phyloP scores from a whole-genome alignment of 2,329 filamentous ascomycete genomes.

The Cladosporium sphaerospermum region DNA sequence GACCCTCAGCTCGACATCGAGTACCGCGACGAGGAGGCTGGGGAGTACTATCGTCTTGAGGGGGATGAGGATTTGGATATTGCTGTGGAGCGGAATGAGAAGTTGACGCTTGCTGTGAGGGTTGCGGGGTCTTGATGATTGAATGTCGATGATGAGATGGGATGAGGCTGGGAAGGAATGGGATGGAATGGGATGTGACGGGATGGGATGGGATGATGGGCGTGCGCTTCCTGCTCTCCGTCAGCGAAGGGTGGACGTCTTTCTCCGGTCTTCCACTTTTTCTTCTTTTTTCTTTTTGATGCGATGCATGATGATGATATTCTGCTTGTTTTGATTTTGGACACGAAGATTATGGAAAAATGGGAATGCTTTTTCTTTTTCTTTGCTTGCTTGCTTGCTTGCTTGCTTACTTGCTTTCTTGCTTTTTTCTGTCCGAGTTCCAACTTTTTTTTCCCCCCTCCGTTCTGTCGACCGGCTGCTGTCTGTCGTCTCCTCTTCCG shows the following conservation, averaged over 20 bases:
- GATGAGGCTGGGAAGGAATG: too few species aligned
- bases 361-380: neutral
- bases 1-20: slow-evolving; percentile 69
- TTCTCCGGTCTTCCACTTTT: neutral
- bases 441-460: too few species aligned
- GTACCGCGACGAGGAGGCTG: slow-evolving; percentile 78
- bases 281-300: neutral
- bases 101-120: slow-evolving; percentile 61
- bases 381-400: neutral
- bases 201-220: too few species aligned
- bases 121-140: slow-evolving; percentile 17
- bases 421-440: too few species aligned
- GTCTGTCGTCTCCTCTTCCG: too few species aligned
- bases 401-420: too few species aligned
- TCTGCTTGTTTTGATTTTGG: neutral
- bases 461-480: too few species aligned
- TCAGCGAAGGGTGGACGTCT: too few species aligned
- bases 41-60: slow-evolving; percentile 66
- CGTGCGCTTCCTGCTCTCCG: too few species aligned
- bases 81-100: slow-evolving; percentile 78
- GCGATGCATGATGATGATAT: neutral
- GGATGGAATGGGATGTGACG: too few species aligned
- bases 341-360: too few species aligned
- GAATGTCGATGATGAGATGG: too few species aligned
- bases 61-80: slow-evolving; percentile 75